phyloP scores from a whole-genome alignment of 1,139 yeast genomes.

The Hyphopichia buzzinii region DNA sequence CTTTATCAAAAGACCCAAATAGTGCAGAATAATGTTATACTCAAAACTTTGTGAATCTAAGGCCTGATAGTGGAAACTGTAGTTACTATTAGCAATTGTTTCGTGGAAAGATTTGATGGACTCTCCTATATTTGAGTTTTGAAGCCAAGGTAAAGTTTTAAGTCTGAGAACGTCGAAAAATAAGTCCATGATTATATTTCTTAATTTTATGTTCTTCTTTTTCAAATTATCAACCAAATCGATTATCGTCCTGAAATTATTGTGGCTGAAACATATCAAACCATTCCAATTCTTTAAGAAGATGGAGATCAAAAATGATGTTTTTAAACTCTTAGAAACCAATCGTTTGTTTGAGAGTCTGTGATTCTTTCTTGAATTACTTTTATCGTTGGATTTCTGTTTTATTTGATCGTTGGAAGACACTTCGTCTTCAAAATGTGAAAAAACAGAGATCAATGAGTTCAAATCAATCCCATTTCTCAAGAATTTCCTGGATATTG shows the following conservation, averaged over 20 bases:
- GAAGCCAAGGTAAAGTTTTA: conserved; percentile 59
- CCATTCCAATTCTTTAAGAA: conserved; percentile 80
- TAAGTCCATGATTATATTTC: conserved; percentile 68
- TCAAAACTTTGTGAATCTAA: conserved; percentile 12
- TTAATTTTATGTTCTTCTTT: conserved; percentile 53
- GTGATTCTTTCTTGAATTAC: neutral
- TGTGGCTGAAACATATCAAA: conserved; percentile 59
- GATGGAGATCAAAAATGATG: conserved; percentile 60
- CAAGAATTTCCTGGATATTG: conserved; percentile 54
- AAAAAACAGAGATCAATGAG: conserved; percentile 61
- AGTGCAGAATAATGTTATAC: conserved; percentile 48
- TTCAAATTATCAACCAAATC: conserved; percentile 62
- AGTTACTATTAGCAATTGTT: conserved; percentile 4
- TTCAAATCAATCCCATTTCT: conserved; percentile 65
- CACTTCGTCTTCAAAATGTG: conserved; percentile 12
- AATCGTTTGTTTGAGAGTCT: conserved; percentile 2
- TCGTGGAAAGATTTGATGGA: conserved; percentile 14
- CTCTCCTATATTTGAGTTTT: conserved; percentile 34
- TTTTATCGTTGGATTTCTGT: neutral
- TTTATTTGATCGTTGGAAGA: neutral
- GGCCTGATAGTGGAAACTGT: conserved; percentile 7
- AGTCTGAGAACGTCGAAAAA: conserved; percentile 67
- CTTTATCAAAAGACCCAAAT: conserved; percentile 55
- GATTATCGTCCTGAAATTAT: conserved; percentile 55
- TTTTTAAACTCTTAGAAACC: conserved; percentile 46